Evolutionary conservation across 2,329 filamentous ascomycete genomes (phyloP).

Genomic region (Xylaria sp.): DNA sequence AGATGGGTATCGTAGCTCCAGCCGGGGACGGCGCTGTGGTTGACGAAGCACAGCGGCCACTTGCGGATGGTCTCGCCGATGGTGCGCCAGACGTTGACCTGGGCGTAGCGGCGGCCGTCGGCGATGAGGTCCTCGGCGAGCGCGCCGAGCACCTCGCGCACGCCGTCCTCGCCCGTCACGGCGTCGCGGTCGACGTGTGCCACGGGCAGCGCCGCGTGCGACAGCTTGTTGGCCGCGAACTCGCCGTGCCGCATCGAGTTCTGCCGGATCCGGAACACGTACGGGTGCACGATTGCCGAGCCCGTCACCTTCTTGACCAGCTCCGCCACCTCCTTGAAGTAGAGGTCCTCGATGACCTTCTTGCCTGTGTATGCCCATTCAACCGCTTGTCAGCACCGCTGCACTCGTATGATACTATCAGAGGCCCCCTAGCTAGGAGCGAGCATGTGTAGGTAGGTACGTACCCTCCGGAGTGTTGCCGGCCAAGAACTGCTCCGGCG

Average conservation of each 20-base stretch:
- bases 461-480: constrained; percentile 31
- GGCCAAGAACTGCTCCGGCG: constrained; percentile 31
- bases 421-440: too few relatives aligned
- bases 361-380: constrained; percentile 28
- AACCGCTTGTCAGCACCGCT: constrained; percentile 9
- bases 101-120: constrained; percentile 31
- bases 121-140: constrained; percentile 31
- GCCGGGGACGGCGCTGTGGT: constrained; percentile 27
- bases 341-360: constrained; percentile 31
- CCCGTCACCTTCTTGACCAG: constrained; percentile 33
- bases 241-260: constrained; percentile 30
- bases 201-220: constrained; percentile 31
- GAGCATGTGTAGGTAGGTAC: too few relatives aligned
- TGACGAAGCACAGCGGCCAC: constrained; percentile 35
- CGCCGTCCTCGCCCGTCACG: constrained; percentile 30
- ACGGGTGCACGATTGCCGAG: constrained; percentile 31
- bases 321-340: constrained; percentile 34
- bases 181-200: constrained; percentile 34
- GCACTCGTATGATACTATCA: too few relatives aligned
- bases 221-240: constrained; percentile 32
- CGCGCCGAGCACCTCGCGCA: constrained; percentile 30
- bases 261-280: constrained; percentile 35
- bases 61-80: constrained; percentile 32
- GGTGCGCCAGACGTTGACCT: constrained; percentile 36
- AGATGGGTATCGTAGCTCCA: constrained; percentile 34